Base-by-base conservation (phyloP, 345 rosid species). In the Camelina sativa region DNA sequence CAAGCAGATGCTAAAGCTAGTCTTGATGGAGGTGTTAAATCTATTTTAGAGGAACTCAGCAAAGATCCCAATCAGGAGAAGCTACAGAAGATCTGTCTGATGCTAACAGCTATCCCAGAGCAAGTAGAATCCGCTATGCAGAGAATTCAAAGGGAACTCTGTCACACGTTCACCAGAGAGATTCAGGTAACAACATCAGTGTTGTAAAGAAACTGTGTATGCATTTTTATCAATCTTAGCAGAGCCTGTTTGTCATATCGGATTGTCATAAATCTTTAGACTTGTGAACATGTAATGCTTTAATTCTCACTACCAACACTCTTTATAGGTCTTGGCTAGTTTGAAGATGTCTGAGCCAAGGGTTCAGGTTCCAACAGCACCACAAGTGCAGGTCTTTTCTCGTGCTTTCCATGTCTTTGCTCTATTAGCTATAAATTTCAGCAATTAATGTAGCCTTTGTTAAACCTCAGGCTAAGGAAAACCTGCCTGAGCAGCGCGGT, bases 1-100 rank as follows among this genome's bases (percentile, higher is more conserved):
- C 93, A 88, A 52, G 91, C 85, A 60, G 88, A 81, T 66, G 64
- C 80, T 65, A 89, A 91, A 86, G 67, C 74, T 51, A 84, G 85
- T 74, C 64, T 89, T 67, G 84, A 79, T 67, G 89, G 79, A 66
- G 79, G 87, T 79, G 81, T 89, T 80, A 87, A 83, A 82, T 84
- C 86, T 47, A 62, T 91, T 71, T 83, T 87, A n/a, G 85, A 91
- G 65, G 90, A 85, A 75, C 63, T 84, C 67, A 74, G 75, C 78
- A 86, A 86, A 74, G 83, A 77, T 64, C 66, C 58, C 62, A 67
- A 67, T 48, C 83, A 80, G 76, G 89, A 88, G 11, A 87, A 82
- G 81, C 69, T 88, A 44, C 83, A 82, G 65, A 80, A 84, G 67
- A 82, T 89, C 17, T 81, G 38, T 66, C 66, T 62, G 60, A 74